Base-by-base conservation (phyloP, 495 filamentous ascomycete genomes). In the Articulospora tetracladia region DNA sequence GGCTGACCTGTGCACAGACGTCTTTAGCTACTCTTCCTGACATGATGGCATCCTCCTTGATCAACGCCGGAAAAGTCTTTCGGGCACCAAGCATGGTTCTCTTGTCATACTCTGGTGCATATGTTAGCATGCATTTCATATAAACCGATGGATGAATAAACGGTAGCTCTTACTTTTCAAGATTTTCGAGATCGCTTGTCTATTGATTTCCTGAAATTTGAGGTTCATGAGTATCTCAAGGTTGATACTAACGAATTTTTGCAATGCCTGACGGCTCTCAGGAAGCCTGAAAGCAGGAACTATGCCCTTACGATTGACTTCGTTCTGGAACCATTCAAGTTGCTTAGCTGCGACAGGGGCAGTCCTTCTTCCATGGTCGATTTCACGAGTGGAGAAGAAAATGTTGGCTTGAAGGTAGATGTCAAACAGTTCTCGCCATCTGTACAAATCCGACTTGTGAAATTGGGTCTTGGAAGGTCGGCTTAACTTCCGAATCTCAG, bases 121-220 rank as follows among this genome's bases (percentile, higher is more conserved):
- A 20, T 1, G 19, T 53, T 27, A 58, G 54, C 27, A 60, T 47
- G 11, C 13, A 4, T 39, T 13, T 52, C 15, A 20, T 51, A 55
- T 7, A 26, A 19, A 36, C 17, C 1, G 19, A 56, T 44, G 22
- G 26, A 46, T 25, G 19, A 12, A 46, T 4, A 50, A 49, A 44
- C 11, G 20, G 13, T 20, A 20, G 19, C 41, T 69, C 79, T 63
- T 69, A 87, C 87, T 92, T 71, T 92, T 92, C 64, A 92, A 74
- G 26, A 92, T 92, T 70, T 92, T 92, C 20, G 69, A 75, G 66
- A 90, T 79, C 0, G 89, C 89, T 19, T 75, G 76, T 52, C 79
- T 77, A 62, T 92, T 92, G 39, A 91, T 81, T 63, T 88, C 86
- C 59, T 89, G 87, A 62, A 91, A 92, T 63, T 81, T 80, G 57